Evolutionary conservation across 139 green algal species (phyloP).

Genomic region (Asterochloris sp.): DNA sequence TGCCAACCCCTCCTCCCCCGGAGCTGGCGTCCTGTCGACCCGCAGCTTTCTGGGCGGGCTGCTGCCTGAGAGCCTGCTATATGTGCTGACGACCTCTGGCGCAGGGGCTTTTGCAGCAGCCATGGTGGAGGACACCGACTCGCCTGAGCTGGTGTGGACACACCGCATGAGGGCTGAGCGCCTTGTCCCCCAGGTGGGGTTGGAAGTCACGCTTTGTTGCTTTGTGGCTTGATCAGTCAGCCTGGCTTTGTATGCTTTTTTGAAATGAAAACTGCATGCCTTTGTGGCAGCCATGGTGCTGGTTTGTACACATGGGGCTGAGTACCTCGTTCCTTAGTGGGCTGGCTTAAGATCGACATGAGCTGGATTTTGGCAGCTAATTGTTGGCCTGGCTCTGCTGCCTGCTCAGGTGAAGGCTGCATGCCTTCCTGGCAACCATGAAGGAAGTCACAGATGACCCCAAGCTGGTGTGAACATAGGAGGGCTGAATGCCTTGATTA

Average conservation of each 20-base stretch:
- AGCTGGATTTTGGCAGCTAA: too few species aligned
- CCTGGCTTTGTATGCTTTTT: neutral
- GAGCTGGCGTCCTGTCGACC: conserved; percentile 48
- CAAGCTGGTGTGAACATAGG: too few species aligned
- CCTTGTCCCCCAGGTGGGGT: conserved; percentile 65
- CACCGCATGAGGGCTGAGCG: conserved; percentile 74
- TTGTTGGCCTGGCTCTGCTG: too few species aligned
- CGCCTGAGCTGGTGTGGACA: conserved; percentile 93
- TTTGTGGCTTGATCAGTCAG: too few species aligned
- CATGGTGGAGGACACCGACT: conserved; percentile 79
- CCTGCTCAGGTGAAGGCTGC: too few species aligned
- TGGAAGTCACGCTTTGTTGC: neutral
- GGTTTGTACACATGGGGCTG: too few species aligned
- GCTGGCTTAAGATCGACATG: too few species aligned
- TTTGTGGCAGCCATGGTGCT: neutral
- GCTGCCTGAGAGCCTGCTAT: conserved; percentile 88
- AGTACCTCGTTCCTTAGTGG: too few species aligned
- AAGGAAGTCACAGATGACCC: too few species aligned
- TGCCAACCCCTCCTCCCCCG: neutral
- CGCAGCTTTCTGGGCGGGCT: conserved; percentile 79
- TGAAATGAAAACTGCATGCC: neutral
- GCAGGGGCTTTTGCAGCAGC: conserved; percentile 73
- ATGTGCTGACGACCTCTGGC: conserved; percentile 65
- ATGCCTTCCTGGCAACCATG: too few species aligned
- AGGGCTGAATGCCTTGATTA: too few species aligned